Percentiles rank a stretch among this genome's conserved stretches.
Conservation (phyloP, 2,329 filamentous ascomycete genomes). For the Sporothrix brunneoviolacea region DNA sequence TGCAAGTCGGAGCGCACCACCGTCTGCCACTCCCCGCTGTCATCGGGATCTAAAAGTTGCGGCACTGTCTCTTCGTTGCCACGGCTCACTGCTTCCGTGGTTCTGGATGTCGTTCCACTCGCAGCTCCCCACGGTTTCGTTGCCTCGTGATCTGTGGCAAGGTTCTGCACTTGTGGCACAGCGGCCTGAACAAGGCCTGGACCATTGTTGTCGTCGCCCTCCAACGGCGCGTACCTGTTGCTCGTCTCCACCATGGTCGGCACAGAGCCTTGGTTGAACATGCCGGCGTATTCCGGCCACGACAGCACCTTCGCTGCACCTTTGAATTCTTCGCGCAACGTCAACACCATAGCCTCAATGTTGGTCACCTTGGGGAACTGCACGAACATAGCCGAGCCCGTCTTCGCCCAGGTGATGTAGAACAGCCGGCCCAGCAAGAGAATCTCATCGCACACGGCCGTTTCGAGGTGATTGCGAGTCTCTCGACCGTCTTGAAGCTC, state of each 20-base stretch:
- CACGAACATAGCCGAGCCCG: not conserved
- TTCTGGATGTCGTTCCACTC: no score
- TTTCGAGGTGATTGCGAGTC: not conserved
- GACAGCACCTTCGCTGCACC: not conserved
- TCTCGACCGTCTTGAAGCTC: no score
- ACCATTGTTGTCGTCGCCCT: no score
- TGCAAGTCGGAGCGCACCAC: not conserved
- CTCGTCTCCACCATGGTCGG: not conserved
- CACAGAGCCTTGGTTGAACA: not conserved
- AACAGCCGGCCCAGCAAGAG: not conserved
- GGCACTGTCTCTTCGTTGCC: no score
- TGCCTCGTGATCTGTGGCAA: no score
- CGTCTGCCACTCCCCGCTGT: not conserved
- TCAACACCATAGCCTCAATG: not conserved
- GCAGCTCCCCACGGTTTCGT: no score
- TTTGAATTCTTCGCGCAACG: not conserved
- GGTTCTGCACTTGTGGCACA: no score
- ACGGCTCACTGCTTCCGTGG: no score
- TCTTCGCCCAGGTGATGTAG: not conserved
- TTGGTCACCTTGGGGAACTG: slow-evolving; percentile 6
- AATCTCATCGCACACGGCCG: not conserved
- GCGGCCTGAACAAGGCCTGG: no score
- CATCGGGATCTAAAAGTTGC: no score
- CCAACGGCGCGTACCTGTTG: not conserved
- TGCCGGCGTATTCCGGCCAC: not conserved